phyloP scores from a whole-genome alignment of 345 rosid genomes.

The Diplotaxis tenuifolia region DNA sequence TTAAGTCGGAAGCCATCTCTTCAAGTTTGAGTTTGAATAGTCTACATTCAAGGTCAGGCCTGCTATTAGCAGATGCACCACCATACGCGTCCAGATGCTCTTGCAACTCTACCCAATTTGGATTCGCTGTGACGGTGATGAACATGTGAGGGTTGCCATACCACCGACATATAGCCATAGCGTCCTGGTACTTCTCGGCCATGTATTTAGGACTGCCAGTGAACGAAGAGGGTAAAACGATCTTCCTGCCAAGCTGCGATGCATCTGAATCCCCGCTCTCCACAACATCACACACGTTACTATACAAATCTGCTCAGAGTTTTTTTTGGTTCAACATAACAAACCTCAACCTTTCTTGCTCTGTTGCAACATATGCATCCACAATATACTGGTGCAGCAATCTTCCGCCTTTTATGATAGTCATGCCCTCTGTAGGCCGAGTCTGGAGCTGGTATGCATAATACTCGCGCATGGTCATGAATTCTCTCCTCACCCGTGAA shows the following conservation, averaged over 20 bases:
- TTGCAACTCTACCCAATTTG: background rate
- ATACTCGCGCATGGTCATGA: background rate
- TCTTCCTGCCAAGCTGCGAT: no score
- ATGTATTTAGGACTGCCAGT: no score
- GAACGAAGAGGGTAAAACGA: no score
- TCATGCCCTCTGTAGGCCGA: background rate
- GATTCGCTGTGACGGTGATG: background rate
- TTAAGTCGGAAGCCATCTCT: background rate
- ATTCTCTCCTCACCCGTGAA: background rate
- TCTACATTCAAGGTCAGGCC: background rate
- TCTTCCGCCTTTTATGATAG: background rate
- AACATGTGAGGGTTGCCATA: no score
- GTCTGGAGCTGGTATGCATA: conserved; percentile 1
- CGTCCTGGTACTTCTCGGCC: no score
- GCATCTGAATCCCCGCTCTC: background rate
- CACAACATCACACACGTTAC: background rate
- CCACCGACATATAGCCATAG: no score
- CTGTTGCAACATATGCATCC: background rate
- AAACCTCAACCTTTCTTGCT: background rate
- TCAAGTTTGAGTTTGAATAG: background rate
- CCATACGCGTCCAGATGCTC: background rate
- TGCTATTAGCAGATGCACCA: background rate
- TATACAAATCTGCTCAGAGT: background rate
- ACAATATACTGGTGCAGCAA: conserved; percentile 4
- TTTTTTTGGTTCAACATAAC: background rate